Percentiles rank a stretch among this genome's conserved stretches.
Conservation (phyloP, 345 rosid species). For the Arabidopsis suecica region DNA sequence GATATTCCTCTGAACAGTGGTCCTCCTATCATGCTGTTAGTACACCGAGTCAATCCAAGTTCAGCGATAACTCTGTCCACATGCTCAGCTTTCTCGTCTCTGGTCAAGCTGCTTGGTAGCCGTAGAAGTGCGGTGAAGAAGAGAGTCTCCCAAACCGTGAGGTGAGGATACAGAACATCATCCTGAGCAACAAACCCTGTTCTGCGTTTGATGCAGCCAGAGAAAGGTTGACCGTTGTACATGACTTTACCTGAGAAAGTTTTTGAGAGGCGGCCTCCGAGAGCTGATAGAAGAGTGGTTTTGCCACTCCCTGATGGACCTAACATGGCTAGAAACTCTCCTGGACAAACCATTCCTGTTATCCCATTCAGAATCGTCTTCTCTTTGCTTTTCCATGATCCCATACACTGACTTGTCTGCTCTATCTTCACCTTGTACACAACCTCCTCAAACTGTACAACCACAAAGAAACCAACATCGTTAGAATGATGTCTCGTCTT, state of each 20-base stretch:
- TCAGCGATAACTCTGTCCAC: slow-evolving; percentile 77
- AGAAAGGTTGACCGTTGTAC: slow-evolving; percentile 90
- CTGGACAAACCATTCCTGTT: slow-evolving; percentile 85
- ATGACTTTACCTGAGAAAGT: slow-evolving; percentile 79
- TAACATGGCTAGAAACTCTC: slow-evolving; percentile 93
- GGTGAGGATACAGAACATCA: slow-evolving; percentile 89
- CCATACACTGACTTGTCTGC: slow-evolving; percentile 56
- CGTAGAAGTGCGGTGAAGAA: slow-evolving; percentile 88
- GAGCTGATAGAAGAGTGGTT: slow-evolving; percentile 96
- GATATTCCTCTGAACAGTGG: slow-evolving; percentile 92
- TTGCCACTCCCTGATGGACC: slow-evolving; percentile 99
- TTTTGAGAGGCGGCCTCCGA: slow-evolving; percentile 87
- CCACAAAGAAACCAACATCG: slow-evolving; percentile 14
- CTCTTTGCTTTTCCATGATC: slow-evolving; percentile 65
- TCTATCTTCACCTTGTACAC: slow-evolving; percentile 82
- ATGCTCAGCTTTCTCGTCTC: slow-evolving; percentile 74
- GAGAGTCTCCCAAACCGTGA: slow-evolving; percentile 89
- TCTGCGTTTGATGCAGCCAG: slow-evolving; percentile 71
- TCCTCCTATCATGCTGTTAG: slow-evolving; percentile 97
- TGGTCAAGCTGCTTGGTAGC: slow-evolving; percentile 67
- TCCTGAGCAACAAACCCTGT: slow-evolving; percentile 96
- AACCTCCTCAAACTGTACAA: slow-evolving; percentile 88
- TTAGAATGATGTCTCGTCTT: slow-evolving; percentile 14
- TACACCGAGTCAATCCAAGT: slow-evolving; percentile 70
- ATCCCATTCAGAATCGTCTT: slow-evolving; percentile 84